A percentile compares a stretch with the other conserved stretches of the same genome.
Evolutionary conservation across 176 grass and related monocot species (phyloP).

Genomic region (Carex myosuroides): DNA sequence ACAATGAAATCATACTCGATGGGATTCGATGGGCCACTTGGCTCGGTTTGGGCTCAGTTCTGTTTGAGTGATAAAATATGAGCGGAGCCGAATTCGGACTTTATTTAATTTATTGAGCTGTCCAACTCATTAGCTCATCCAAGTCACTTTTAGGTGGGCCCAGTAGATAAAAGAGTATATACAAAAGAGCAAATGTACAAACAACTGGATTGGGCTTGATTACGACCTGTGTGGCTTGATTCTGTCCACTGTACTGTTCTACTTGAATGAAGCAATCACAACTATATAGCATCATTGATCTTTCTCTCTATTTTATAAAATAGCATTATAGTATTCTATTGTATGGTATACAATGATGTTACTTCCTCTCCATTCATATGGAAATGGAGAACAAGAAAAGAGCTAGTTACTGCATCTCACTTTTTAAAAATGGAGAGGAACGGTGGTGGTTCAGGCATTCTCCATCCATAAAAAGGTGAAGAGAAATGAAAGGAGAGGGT

Average conservation of each 20-base stretch:
- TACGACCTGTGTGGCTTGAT: constrained; percentile 12
- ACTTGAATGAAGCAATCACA: background rate
- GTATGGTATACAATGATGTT: background rate
- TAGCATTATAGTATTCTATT: background rate
- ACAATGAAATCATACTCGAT: too few species aligned
- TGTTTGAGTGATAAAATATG: too few species aligned
- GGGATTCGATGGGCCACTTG: too few species aligned
- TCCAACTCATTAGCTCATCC: background rate
- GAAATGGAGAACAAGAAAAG: background rate
- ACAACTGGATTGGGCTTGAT: constrained; percentile 17
- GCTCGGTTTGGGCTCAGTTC: too few species aligned
- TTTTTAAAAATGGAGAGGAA: background rate
- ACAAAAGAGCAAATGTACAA: constrained; percentile 10
- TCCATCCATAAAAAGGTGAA: constrained; percentile 30
- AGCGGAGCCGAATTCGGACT: too few species aligned
- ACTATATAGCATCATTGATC: background rate
- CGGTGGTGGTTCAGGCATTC: background rate
- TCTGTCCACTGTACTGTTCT: background rate
- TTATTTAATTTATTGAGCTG: too few species aligned
- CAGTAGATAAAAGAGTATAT: constrained; percentile 4
- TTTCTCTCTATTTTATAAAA: background rate
- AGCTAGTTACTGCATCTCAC: background rate
- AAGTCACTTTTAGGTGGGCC: constrained; percentile 12
- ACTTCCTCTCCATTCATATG: background rate
- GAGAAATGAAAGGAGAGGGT: constrained; percentile 17